Conservation (phyloP, 805 yeast species). For the Hanseniaspora hatyaiensis region DNA sequence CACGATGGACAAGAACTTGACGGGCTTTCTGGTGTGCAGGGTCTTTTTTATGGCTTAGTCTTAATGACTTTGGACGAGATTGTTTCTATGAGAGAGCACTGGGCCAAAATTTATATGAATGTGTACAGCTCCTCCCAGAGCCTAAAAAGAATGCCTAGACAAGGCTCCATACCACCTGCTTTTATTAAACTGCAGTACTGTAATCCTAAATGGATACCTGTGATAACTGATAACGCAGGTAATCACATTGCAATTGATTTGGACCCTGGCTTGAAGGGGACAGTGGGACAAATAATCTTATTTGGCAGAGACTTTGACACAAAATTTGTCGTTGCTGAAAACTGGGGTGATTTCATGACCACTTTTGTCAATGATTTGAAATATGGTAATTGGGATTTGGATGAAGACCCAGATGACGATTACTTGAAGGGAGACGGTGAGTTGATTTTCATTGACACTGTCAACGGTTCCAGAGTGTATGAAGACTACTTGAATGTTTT, state of each 20-base stretch:
- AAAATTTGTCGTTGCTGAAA: slow-evolving; percentile 72
- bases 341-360: slow-evolving; percentile 80
- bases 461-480: slow-evolving; percentile 37
- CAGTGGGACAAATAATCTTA: slow-evolving; percentile 80
- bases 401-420: slow-evolving; percentile 49
- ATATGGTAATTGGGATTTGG: slow-evolving; percentile 64
- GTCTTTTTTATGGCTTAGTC: slow-evolving; percentile 70
- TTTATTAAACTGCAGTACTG: slow-evolving; percentile 66
- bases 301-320: slow-evolving; percentile 92
- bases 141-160: slow-evolving; percentile 37
- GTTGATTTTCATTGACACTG: slow-evolving; percentile 52
- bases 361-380: slow-evolving; percentile 80
- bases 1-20: slow-evolving; percentile 90
- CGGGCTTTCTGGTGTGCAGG: slow-evolving; percentile 52
- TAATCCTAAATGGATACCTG: slow-evolving; percentile 85
- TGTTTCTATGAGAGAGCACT: slow-evolving; percentile 65
- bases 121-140: slow-evolving; percentile 27
- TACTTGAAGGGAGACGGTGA: slow-evolving; percentile 64
- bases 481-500: slow-evolving; percentile 34
- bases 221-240: slow-evolving; percentile 78
- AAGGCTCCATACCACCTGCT: slow-evolving; percentile 67
- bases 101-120: slow-evolving; percentile 63
- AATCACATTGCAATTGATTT: slow-evolving; percentile 86
- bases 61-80: slow-evolving; percentile 72
- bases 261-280: slow-evolving; percentile 66